A percentile compares a stretch with the other conserved stretches of the same genome.
Evolutionary conservation across 331 rosid species (phyloP).

Genomic region (Cydonia oblonga): DNA sequence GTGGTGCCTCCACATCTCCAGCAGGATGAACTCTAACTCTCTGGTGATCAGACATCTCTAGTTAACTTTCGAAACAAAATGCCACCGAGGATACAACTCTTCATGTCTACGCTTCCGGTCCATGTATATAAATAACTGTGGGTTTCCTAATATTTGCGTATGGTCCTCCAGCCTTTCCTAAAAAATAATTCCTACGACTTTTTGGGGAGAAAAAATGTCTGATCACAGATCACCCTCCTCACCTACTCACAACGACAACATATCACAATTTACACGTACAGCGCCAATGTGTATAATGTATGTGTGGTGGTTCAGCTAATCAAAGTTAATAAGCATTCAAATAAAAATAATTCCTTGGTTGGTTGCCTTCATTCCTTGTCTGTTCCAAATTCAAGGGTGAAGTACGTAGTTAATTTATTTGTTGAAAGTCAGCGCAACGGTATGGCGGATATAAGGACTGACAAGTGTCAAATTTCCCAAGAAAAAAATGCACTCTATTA

Average conservation of each 20-base stretch:
- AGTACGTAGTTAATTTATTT: not conserved
- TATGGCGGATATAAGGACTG: not conserved
- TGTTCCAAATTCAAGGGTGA: not conserved
- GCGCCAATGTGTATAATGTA: not conserved
- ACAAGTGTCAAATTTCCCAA: not conserved
- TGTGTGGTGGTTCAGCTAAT: not conserved
- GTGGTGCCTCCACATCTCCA: slow-evolving; percentile 2
- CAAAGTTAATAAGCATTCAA: not conserved
- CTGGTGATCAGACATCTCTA: slow-evolving; percentile 45
- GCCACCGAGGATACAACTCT: too few relatives aligned
- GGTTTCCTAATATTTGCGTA: not conserved
- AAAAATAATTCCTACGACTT: not conserved
- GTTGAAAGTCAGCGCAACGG: not conserved
- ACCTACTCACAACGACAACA: not conserved
- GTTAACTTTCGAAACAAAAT: not conserved
- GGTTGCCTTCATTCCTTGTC: not conserved
- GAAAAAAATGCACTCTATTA: too few relatives aligned
- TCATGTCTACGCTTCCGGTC: not conserved
- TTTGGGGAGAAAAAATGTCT: not conserved
- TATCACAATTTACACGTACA: not conserved
- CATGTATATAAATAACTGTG: not conserved
- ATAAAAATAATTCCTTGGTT: not conserved
- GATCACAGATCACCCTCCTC: not conserved
- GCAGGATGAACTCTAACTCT: slow-evolving; percentile 37
- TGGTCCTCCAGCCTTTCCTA: not conserved